These are phyloP conservation scores for Phytophthora parvispora DNA, from an alignment of 352 stramenopile genomes.

Conservation along the genomic window DNA sequence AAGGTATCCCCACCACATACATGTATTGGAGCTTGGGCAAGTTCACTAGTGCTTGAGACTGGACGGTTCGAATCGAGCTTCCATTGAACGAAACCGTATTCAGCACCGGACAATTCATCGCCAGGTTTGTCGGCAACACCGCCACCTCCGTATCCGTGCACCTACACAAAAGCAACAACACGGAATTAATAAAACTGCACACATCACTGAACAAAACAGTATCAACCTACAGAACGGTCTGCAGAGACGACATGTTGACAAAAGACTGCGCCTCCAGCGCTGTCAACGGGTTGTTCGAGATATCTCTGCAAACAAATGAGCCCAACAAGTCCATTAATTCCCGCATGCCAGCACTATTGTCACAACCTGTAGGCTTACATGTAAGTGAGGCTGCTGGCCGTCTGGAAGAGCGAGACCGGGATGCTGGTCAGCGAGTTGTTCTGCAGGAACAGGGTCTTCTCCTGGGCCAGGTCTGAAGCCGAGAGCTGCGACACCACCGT, in stretches of 20 bases:
- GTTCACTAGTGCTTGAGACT: constrained; percentile 54
- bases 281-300: constrained; percentile 71
- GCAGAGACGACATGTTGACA: constrained; percentile 45
- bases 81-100: constrained; percentile 50
- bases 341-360: not conserved
- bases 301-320: constrained; percentile 36
- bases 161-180: constrained; percentile 21
- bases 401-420: constrained; percentile 53
- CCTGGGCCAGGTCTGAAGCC: constrained; percentile 28
- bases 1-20: constrained; percentile 25
- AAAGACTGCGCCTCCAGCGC: constrained; percentile 61
- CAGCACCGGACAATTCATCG: constrained; percentile 51
- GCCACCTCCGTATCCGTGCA: constrained; percentile 55
- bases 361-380: constrained; percentile 38
- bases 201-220: not conserved
- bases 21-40: constrained; percentile 50
- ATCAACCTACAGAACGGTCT: constrained; percentile 60
- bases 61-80: constrained; percentile 54
- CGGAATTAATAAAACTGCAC: not conserved
- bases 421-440: constrained; percentile 60
- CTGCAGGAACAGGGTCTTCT: constrained; percentile 52
- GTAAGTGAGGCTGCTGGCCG: constrained; percentile 43
- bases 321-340: not conserved
- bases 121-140: constrained; percentile 40
- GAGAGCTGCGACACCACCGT: constrained; percentile 25